Conservation (phyloP, 257 asterid species). For the Lavandula angustifolia region DNA sequence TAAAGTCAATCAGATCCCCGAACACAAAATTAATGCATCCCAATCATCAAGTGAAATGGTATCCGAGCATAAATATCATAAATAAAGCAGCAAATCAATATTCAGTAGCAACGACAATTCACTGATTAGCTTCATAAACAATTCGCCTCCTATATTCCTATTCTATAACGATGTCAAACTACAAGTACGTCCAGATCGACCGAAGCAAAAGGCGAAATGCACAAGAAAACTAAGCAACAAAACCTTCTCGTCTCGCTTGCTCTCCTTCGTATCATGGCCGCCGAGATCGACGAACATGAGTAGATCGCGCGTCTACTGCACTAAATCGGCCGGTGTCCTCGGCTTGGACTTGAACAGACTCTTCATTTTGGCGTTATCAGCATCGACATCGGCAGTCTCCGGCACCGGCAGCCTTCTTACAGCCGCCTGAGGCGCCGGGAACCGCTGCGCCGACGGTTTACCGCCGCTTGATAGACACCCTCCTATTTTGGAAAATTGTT, state of each 20-base stretch:
- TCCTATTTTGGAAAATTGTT: constrained; percentile 54
- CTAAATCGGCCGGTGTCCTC: constrained; percentile 80
- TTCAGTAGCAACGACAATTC: not conserved
- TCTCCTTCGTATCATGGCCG: constrained; percentile 57
- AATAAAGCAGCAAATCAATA: constrained; percentile 6
- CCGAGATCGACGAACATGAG: constrained; percentile 60
- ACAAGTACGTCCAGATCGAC: constrained; percentile 26
- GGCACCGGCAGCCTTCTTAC: constrained; percentile 47
- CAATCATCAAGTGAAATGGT: constrained; percentile 12
- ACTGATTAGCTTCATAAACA: not conserved
- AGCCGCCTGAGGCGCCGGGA: constrained; percentile 46
- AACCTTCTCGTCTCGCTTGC: constrained; percentile 91
- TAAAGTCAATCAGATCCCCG: constrained; percentile 7
- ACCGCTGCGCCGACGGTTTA: constrained; percentile 50
- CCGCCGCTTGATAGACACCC: constrained; percentile 58
- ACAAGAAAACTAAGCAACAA: not conserved
- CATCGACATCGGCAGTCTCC: constrained; percentile 37
- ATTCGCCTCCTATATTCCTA: constrained; percentile 2
- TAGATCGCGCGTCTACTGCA: constrained; percentile 84
- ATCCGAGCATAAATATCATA: not conserved
- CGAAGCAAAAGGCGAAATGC: not conserved
- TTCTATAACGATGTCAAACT: constrained; percentile 21
- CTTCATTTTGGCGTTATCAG: constrained; percentile 58
- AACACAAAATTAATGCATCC: constrained; percentile 10
- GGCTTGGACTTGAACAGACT: constrained; percentile 79